A percentile compares a stretch with the other conserved stretches of the same genome.
These are phyloP conservation scores for Amaranthus tricolor DNA, from an alignment of 179 eudicot genomes.

Conservation along the genomic window DNA sequence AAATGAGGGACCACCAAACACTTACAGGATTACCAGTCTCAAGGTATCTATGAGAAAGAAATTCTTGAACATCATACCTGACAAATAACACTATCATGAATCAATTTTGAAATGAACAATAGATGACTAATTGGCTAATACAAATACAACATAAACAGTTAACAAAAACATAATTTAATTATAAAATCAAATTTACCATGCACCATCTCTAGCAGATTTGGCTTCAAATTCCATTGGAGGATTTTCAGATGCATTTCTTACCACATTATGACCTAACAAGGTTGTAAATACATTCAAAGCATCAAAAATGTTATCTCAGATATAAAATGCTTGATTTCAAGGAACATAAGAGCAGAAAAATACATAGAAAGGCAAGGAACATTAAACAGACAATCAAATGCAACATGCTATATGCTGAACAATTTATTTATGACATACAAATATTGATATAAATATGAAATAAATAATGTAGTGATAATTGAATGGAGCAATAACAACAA, in stretches of 20 bases:
- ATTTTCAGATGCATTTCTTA: slow-evolving; percentile 48
- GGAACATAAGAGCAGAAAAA: background rate
- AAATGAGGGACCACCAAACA: slow-evolving; percentile 13
- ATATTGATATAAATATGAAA: background rate
- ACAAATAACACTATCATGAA: slow-evolving; percentile 14
- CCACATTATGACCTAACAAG: slow-evolving; percentile 35
- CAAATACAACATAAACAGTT: background rate
- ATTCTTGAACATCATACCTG: slow-evolving; percentile 90
- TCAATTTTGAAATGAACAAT: slow-evolving; percentile 14
- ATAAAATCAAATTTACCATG: slow-evolving; percentile 56
- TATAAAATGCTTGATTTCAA: background rate
- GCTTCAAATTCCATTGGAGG: slow-evolving; percentile 91
- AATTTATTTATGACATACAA: background rate
- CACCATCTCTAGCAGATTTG: slow-evolving; percentile 93
- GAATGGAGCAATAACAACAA: background rate
- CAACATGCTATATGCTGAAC: background rate
- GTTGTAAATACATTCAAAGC: background rate
- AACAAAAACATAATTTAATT: background rate
- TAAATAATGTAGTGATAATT: background rate
- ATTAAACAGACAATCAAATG: background rate
- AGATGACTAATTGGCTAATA: background rate
- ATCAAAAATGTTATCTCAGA: background rate
- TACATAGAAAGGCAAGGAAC: slow-evolving; percentile 2
- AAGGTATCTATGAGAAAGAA: slow-evolving; percentile 66
- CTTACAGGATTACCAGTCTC: slow-evolving; percentile 89